Base-by-base conservation (phyloP, 108 stramenopile species). In the Skeletonema marinoi region DNA sequence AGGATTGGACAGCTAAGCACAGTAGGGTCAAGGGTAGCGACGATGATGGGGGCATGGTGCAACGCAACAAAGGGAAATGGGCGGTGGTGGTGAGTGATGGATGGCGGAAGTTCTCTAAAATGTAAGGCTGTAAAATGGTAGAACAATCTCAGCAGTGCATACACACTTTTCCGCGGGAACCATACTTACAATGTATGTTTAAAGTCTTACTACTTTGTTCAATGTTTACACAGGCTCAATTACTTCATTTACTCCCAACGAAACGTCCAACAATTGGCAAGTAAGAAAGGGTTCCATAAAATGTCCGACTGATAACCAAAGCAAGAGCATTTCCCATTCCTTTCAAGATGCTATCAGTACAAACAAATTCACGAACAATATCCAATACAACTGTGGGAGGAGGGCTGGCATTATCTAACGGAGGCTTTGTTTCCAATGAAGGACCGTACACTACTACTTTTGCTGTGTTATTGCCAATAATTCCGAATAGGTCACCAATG, bases 401-500 rank as follows among this genome's bases (percentile, higher is more conserved):
- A 13, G 13, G 25, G 12, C 30, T 73, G 11, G 72, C 67, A 32
- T 32, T 16, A 60, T 73, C 72, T n/a, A 73, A 46, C 7, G 44
- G 13, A 4, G 72, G 72, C 32, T 68, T 73, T 21, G 66, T 6
- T 66, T 65, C 29, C 29, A 77, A 19, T 1, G 59, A 1, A 8
- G 70, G 68, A 16, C 68, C 75, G 19, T 71, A 70, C 0, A 76
- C 75, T n/a, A 76, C 70, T 21, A 62, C 38, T 41, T 77, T 77
- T 25, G 17, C 59, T 13, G 29, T 3, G 58, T 73, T 60, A 1
- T 19, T 42, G 14, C 32, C 50, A 25, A 70, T 38, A 13, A 77
- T 62, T 1, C 71, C 59, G 25, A 31, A 77, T 0, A 33, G 17
- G 63, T 77, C 71, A 6, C 75, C 75, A 10, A 76, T 71, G n/a